Conservation (phyloP, 1,139 yeast genomes). For the Chernovozyma sophiae-reginae region DNA sequence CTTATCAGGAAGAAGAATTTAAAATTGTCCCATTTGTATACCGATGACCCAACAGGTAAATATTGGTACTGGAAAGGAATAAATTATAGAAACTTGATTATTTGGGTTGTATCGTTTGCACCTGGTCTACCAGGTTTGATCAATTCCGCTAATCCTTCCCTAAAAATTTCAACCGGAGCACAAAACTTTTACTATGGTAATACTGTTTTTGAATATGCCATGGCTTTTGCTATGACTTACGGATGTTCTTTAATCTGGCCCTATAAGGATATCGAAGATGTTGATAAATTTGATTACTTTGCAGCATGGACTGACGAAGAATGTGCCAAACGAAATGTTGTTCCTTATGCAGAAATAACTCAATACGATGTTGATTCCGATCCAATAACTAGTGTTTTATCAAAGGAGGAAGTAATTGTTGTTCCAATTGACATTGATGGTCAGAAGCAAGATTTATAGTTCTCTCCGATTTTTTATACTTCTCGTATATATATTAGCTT, state of each 20-base stretch:
- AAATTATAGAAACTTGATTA: conserved; percentile 5
- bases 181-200: conserved; percentile 10
- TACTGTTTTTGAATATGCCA: conserved; percentile 9
- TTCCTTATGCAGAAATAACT: conserved; percentile 9
- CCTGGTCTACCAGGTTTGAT: conserved; percentile 12
- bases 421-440: too few relatives aligned
- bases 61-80: conserved; percentile 9
- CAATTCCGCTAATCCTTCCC: conserved; percentile 21
- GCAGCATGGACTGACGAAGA: conserved; percentile 18
- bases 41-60: conserved; percentile 5
- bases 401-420: conserved; percentile 2
- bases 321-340: conserved; percentile 13
- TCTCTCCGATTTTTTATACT: background rate
- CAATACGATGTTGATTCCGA: conserved; percentile 1
- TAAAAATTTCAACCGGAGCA: conserved; percentile 6
- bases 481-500: background rate
- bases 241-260: conserved; percentile 7
- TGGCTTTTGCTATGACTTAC: conserved; percentile 8
- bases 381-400: conserved; percentile 2
- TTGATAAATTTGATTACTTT: conserved; percentile 16
- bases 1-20: conserved; percentile 25
- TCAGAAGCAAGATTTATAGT: too few relatives aligned
- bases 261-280: conserved; percentile 8
- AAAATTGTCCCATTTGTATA: conserved; percentile 15
- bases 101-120: conserved; percentile 7